Evolutionary conservation across 495 filamentous ascomycete genomes (phyloP), one percentile per base, ranked within the genome.

Genomic region (Paragyromitra xinjiangensis): DNA sequence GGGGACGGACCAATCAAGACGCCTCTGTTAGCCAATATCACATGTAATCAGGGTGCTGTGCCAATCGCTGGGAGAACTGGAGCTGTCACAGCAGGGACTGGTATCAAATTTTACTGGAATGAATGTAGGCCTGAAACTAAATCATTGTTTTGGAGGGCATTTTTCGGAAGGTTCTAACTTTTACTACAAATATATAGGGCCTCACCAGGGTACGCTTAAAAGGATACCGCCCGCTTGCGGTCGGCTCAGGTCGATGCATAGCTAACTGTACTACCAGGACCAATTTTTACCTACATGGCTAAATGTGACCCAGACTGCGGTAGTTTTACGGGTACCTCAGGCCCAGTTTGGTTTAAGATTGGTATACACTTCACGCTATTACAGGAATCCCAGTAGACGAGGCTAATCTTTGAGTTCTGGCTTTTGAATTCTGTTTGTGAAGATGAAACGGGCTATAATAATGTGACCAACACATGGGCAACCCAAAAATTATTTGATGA

Each of bases 251-350:
- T 48, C 16, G 16, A 12, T 37, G 6, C 29, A 50, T 45, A 34
- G 24, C 26, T 64, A 68, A 69, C 42, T 83, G 45, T 91, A 92
- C 37, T 55, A 79, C 85, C 90, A 79, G 91, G 91, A 22, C 90
- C 90, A 3, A 87, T 93, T 55, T 87, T 92, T 72, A 88, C 87
- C 70, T 91, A 90, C 82, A 83, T 91, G 76, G 90, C 89, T 63
- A 86, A 88, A 77, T 91, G 90, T 83, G 37, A 48, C n/a, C 86
- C 88, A 40, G 87, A 73, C 42, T 77, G 86, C 19, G 86, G 90
- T 42, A 92, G 90, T 85, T 77, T 77, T 12, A 77, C 74, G 6
- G 74, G 74, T 8, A 66, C 74, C 9, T 29, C 24, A 42, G 74
- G 74, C 1, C 80, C 84, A 14, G 86, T 87, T n/a, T 87, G 85